These are phyloP conservation scores for Beauveria sp. DNA, from an alignment of 2,329 filamentous ascomycete genomes.

Conservation along the genomic window DNA sequence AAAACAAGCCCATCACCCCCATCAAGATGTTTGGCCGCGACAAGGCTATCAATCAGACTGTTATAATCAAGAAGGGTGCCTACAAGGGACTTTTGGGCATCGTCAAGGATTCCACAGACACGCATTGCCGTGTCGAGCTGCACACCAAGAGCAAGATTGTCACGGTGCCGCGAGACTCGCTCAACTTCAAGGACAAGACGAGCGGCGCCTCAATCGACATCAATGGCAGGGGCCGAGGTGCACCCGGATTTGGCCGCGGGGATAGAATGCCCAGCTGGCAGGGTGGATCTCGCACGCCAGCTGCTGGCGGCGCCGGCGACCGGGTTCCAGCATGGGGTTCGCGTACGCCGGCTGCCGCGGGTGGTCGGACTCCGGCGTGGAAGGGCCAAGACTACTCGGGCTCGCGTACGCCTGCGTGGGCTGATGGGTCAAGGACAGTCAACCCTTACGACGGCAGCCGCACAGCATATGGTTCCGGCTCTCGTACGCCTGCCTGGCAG, in stretches of 20 bases:
- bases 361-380: slow-evolving; percentile 57
- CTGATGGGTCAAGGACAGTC: slow-evolving; percentile 57
- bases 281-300: slow-evolving; percentile 61
- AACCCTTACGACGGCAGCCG: slow-evolving; percentile 67
- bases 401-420: slow-evolving; percentile 63
- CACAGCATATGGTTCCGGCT: slow-evolving; percentile 69
- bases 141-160: slow-evolving; percentile 93
- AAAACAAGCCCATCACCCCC: slow-evolving; percentile 48
- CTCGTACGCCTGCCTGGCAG: slow-evolving; percentile 70
- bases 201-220: slow-evolving; percentile 75
- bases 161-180: slow-evolving; percentile 69
- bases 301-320: slow-evolving; percentile 51
- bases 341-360: slow-evolving; percentile 48
- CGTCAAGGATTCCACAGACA: slow-evolving; percentile 88
- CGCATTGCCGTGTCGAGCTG: slow-evolving; percentile 79
- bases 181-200: slow-evolving; percentile 79
- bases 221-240: slow-evolving; percentile 41
- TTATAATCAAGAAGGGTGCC: slow-evolving; percentile 76
- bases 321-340: slow-evolving; percentile 72
- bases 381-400: slow-evolving; percentile 45
- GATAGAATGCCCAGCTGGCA: slow-evolving; percentile 50
- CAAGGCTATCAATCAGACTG: slow-evolving; percentile 80
- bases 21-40: slow-evolving; percentile 75
- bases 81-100: slow-evolving; percentile 93
- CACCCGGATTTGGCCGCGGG: slow-evolving; percentile 38